Evolutionary conservation across 2,329 filamentous ascomycete genomes (phyloP).

Genomic region (Colletotrichum noveboracense): DNA sequence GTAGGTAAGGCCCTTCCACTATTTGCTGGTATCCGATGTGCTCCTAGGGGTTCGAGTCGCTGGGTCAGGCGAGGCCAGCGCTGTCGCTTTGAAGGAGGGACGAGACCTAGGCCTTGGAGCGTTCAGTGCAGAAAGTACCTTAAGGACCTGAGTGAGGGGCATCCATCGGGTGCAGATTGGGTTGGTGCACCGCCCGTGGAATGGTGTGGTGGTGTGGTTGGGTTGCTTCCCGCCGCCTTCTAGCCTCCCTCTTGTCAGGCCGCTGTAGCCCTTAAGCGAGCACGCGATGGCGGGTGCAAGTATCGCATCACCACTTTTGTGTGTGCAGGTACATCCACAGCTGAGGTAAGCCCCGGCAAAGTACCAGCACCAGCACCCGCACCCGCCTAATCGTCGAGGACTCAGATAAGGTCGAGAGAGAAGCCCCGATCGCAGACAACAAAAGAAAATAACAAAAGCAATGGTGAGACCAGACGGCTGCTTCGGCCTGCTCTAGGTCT

Average conservation of each 20-base stretch:
- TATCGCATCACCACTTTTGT: accelerated
- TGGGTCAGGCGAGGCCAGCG: neutral
- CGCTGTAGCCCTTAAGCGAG: neutral
- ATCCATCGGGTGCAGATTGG: neutral
- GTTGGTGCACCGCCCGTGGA: neutral
- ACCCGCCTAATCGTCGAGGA: neutral
- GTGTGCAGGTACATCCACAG: neutral
- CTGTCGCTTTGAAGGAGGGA: neutral
- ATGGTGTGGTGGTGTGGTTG: neutral
- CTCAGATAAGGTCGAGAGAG: neutral
- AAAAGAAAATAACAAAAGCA: neutral
- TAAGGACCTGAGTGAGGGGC: neutral
- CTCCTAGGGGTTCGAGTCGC: neutral
- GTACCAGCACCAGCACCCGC: neutral
- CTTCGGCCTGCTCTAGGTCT: neutral
- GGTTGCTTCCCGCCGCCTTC: neutral
- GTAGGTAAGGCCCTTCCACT: neutral
- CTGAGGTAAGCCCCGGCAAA: neutral
- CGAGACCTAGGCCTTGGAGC: neutral
- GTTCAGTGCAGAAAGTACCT: neutral
- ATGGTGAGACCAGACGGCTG: neutral
- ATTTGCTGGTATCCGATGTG: neutral
- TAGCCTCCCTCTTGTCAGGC: neutral
- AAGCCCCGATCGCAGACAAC: neutral
- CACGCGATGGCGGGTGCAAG: neutral